phyloP scores from a whole-genome alignment of 164 flowering plant genomes.

The grape (Vitis vinifera) region DNA sequence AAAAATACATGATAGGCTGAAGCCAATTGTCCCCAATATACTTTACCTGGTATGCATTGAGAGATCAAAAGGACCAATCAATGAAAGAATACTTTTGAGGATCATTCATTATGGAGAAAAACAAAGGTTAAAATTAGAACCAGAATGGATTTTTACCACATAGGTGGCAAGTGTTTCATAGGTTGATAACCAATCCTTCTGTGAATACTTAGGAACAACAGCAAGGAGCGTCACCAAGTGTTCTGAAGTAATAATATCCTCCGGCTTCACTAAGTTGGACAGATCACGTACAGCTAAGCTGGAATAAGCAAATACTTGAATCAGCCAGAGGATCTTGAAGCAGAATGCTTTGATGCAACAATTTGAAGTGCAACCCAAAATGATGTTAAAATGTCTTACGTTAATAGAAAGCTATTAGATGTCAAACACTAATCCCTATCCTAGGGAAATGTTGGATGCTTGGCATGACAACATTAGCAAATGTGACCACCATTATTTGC shows the following conservation, averaged over 20 bases:
- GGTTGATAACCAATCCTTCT: constrained; percentile 89
- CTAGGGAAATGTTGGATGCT: background rate
- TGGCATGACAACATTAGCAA: background rate
- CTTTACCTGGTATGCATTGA: too few species aligned
- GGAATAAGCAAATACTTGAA: constrained; percentile 21
- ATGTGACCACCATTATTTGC: background rate
- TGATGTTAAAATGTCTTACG: background rate
- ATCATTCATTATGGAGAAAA: too few species aligned
- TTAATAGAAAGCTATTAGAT: background rate
- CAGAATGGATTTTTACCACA: constrained; percentile 59
- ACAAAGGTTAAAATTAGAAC: too few species aligned
- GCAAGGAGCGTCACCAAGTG: constrained; percentile 90
- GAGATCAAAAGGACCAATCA: too few species aligned
- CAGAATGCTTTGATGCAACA: too few species aligned
- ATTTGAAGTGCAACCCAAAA: too few species aligned
- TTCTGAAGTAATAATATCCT: constrained; percentile 77
- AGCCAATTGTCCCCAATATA: too few species aligned
- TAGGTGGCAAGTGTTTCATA: constrained; percentile 83
- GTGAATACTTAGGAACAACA: constrained; percentile 88
- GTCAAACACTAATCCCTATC: background rate
- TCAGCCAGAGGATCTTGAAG: background rate
- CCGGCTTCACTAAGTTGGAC: constrained; percentile 82
- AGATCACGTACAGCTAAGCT: constrained; percentile 97
- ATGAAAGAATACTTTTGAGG: too few species aligned
- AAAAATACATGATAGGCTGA: too few species aligned